Evolutionary conservation across 1,284 basidiomycete genomes (phyloP).

Genomic region (Apiotrichum gamsii): DNA sequence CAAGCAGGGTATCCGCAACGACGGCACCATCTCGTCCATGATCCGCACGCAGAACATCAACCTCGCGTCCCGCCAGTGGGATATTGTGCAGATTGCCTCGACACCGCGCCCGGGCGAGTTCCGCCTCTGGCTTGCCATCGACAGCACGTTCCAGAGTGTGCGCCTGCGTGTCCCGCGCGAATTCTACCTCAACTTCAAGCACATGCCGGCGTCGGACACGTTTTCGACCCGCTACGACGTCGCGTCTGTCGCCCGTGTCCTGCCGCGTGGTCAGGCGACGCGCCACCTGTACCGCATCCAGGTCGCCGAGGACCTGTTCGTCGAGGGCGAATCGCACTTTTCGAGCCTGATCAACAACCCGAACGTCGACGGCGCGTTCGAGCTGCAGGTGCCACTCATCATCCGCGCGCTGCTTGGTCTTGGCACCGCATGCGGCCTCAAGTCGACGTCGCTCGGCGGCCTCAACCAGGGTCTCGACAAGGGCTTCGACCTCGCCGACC

Average conservation of each 20-base stretch:
- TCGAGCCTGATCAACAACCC: constrained; percentile 88
- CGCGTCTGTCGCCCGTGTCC: constrained; percentile 66
- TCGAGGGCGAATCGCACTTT: constrained; percentile 83
- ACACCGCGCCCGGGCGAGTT: constrained; percentile 75
- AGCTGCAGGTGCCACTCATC: constrained; percentile 82
- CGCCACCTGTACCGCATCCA: constrained; percentile 76
- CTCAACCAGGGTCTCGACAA: constrained; percentile 76
- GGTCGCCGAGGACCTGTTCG: constrained; percentile 76
- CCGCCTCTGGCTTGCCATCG: constrained; percentile 81
- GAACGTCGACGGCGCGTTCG: constrained; percentile 91
- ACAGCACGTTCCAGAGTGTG: constrained; percentile 69
- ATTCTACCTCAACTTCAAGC: constrained; percentile 88
- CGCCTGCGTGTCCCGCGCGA: constrained; percentile 80
- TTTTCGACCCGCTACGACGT: constrained; percentile 67
- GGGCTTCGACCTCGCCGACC: constrained; percentile 79
- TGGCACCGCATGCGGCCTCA: constrained; percentile 73
- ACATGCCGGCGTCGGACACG: constrained; percentile 55
- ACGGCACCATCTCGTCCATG: constrained; percentile 60
- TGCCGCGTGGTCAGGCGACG: constrained; percentile 74
- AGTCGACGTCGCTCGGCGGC: constrained; percentile 59
- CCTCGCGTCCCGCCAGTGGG: constrained; percentile 73
- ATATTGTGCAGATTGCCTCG: constrained; percentile 82
- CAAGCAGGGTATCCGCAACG: constrained; percentile 49
- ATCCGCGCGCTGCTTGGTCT: constrained; percentile 77
- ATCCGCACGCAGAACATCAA: constrained; percentile 63